A percentile compares a stretch with the other conserved stretches of the same genome.
phyloP scores from a whole-genome alignment of 192 early-diverging fungal species.

The Gryganskiella cystojenkinii region DNA sequence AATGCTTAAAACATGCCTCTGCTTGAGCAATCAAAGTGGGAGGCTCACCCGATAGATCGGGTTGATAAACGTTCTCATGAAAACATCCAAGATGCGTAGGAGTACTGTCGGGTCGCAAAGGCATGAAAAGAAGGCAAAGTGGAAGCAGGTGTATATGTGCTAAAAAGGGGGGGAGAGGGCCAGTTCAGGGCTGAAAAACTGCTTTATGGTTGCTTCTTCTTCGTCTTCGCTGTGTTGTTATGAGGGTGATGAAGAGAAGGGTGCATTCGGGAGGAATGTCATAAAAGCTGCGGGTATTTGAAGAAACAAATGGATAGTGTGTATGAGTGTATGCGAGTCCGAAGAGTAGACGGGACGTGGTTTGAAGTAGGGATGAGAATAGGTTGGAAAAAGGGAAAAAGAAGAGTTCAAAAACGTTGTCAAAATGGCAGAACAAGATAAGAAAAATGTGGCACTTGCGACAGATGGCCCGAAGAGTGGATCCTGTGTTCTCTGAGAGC shows the following conservation, averaged over 20 bases:
- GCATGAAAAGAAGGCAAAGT: background rate
- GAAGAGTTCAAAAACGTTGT: background rate
- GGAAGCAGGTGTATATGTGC: no score
- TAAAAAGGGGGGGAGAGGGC: no score
- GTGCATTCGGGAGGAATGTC: background rate
- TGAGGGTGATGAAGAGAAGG: background rate
- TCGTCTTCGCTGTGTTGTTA: background rate
- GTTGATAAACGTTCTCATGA: slow-evolving; percentile 13
- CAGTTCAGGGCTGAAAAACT: no score
- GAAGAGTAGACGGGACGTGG: background rate
- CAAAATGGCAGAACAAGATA: background rate
- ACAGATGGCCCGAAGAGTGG: background rate
- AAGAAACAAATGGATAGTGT: background rate
- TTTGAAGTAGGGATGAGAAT: background rate
- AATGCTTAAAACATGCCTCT: slow-evolving; percentile 46
- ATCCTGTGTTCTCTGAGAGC: background rate
- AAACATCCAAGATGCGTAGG: slow-evolving; percentile 40
- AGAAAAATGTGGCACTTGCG: background rate
- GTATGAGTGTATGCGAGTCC: no score
- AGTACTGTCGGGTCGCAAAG: slow-evolving; percentile 9
- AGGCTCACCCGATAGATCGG: slow-evolving; percentile 40
- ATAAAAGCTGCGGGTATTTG: background rate
- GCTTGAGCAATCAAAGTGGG: slow-evolving; percentile 33
- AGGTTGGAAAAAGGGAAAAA: background rate
- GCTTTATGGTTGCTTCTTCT: no score